These are phyloP conservation scores for Thielaviopsis musarum DNA, from an alignment of 2,329 filamentous ascomycete species.

Conservation along the genomic window DNA sequence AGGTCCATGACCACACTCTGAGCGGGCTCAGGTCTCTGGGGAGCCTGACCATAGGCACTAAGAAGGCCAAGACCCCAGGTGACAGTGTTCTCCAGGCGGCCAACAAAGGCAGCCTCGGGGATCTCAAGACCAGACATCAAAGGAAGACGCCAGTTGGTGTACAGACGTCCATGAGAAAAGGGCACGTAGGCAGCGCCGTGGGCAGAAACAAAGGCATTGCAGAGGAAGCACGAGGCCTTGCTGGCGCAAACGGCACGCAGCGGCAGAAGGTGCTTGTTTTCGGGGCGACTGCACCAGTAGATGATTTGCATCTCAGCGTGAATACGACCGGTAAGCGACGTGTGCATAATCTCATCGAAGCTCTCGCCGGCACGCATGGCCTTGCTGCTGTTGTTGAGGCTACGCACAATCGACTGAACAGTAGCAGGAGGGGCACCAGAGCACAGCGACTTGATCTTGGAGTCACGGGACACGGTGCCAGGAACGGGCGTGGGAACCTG, in stretches of 20 bases:
- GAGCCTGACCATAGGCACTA: conserved; percentile 5
- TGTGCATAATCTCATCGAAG: conserved; percentile 11
- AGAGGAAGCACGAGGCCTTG: conserved; percentile 35
- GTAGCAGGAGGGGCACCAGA: conserved; percentile 6
- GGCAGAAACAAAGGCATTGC: conserved; percentile 27
- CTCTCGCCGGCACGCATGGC: conserved; percentile 8
- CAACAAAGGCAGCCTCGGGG: conserved; percentile 8
- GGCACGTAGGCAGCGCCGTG: conserved; percentile 26
- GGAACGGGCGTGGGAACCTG: conserved; percentile 5
- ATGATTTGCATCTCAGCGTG: conserved; percentile 35
- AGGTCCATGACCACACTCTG: conserved; percentile 10
- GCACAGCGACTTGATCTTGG: conserved; percentile 6
- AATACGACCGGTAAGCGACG: conserved; percentile 20
- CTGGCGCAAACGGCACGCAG: conserved; percentile 30
- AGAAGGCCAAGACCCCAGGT: conserved; percentile 10
- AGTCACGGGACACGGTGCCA: conserved; percentile 7
- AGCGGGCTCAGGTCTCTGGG: conserved; percentile 9
- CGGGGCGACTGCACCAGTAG: conserved; percentile 22
- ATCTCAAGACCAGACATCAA: conserved; percentile 9
- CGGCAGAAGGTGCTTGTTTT: conserved; percentile 14
- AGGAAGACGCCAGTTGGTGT: conserved; percentile 29
- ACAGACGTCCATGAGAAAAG: conserved; percentile 27
- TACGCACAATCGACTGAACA: conserved; percentile 7
- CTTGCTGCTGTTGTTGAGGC: conserved; percentile 6
- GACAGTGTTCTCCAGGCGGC: conserved; percentile 7